Percentiles rank a stretch among this genome's conserved stretches.
phyloP scores from a whole-genome alignment of 2,329 filamentous ascomycete species.

The Pseudocercospora macadamiae region DNA sequence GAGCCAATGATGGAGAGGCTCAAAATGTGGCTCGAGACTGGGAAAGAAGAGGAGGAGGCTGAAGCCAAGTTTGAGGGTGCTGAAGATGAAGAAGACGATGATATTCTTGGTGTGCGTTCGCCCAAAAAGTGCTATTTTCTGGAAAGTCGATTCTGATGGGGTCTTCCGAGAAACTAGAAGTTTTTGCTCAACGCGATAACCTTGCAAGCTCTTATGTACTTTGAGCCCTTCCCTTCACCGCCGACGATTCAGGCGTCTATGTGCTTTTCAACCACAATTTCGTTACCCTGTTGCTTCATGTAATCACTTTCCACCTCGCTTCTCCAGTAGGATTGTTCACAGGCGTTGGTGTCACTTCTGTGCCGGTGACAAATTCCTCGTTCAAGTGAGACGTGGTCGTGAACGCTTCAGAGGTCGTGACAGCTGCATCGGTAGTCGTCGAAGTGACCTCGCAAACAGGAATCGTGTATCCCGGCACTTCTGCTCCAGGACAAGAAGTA shows the following conservation, averaged over 20 bases:
- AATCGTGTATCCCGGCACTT: conserved; percentile 20
- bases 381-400: not conserved
- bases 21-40: not conserved
- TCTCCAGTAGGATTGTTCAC: not conserved
- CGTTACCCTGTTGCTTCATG: not conserved
- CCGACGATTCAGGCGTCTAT: not conserved
- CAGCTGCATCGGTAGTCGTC: too few relatives aligned
- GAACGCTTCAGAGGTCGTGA: too few relatives aligned
- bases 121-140: not conserved
- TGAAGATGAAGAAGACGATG: not conserved
- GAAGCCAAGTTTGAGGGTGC: too few relatives aligned
- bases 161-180: not conserved
- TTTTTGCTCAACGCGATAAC: too few relatives aligned
- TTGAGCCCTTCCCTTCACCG: not conserved
- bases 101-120: not conserved
- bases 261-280: not conserved
- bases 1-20: not conserved
- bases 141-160: not conserved
- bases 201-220: not conserved
- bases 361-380: not conserved
- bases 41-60: too few relatives aligned
- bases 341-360: not conserved
- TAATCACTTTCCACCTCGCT: not conserved
- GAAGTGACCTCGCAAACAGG: conserved; percentile 14
- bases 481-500: conserved; percentile 18